Evolutionary conservation across 2,329 filamentous ascomycete species (phyloP), one percentile per base, ranked within the genome.

Genomic region (Fusarium cyanostomum): DNA sequence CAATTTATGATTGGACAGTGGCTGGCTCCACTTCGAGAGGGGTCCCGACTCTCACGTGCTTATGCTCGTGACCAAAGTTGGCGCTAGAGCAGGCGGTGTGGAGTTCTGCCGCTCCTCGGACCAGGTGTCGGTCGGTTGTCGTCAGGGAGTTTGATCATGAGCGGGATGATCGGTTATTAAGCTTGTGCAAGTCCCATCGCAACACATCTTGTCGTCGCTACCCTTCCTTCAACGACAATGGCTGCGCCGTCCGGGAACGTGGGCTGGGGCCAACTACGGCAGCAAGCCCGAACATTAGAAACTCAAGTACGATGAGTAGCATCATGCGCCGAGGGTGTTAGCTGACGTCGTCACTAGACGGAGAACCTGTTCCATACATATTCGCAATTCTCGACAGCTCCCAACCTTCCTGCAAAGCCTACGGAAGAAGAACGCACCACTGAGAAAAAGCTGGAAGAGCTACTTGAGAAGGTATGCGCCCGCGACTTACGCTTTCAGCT

Each of bases 211-310:
- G 16, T 48, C 39, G 35, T 38, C 39, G 33, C 38, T 43, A 34
- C 46, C 42, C 24, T 41, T 38, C 42, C 9, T 37, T 49, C 45
- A 42, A 44, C 35, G 39, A 73, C 46, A 64, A 88, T 87, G 85
- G 79, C 84, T 64, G 74, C 82, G 67, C 77, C 81, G 56, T 61
- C 60, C 5, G 80, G 85, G 64, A 87, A 79, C 63, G 83, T 85
- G 64, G 89, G 93, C 80, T 99, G 95, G 95, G 89, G 92, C 73
- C 93, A 97, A 80, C 85, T 98, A 69, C 91, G 95, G 71, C 93
- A 97, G 76, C 94, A 98, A 79, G 92, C 93, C 61, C 86, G 95
- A 71, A 87, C 89, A 39, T 83, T 97, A 62, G 95, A 99, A 78
- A 92, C 90, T 60, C 94, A 98, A 85, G 94, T 96, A 82, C 66